Conservation (phyloP, 768 basidiomycete genomes). For the Suillus plorans region DNA sequence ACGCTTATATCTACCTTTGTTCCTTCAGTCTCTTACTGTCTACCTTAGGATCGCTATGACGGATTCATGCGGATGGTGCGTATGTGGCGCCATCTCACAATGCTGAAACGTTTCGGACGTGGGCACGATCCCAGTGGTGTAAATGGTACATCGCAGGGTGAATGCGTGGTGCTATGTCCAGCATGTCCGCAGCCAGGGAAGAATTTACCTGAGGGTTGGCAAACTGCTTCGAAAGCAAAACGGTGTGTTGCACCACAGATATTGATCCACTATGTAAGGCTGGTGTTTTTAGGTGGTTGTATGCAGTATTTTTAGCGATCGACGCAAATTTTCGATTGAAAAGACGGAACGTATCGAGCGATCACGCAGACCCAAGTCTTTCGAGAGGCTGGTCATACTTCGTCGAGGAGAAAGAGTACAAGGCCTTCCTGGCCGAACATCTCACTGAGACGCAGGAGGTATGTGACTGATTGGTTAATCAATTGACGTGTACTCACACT, state of each 20-base stretch:
- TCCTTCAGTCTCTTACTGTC: background rate
- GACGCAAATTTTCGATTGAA: conserved; percentile 16
- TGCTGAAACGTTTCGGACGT: conserved; percentile 14
- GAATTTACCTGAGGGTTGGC: conserved; percentile 9
- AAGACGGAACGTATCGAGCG: conserved; percentile 1
- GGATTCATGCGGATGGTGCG: background rate
- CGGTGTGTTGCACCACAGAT: rapidly evolving
- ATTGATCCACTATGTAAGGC: too few species aligned
- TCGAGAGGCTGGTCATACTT: background rate
- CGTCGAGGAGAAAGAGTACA: too few species aligned
- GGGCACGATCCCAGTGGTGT: conserved; percentile 22
- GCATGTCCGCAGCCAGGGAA: conserved; percentile 8
- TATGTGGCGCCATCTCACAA: conserved; percentile 11
- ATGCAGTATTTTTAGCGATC: background rate
- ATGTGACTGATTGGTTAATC: too few species aligned
- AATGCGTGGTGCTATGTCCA: conserved; percentile 15
- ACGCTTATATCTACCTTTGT: too few species aligned
- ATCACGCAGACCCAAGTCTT: conserved; percentile 8
- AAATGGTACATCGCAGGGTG: conserved; percentile 18
- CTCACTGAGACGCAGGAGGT: too few species aligned
- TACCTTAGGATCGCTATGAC: background rate
- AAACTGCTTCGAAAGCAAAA: background rate
- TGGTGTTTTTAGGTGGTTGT: too few species aligned
- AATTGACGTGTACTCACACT: too few species aligned
- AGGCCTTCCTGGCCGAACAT: too few species aligned